A percentile compares a stretch with the other conserved stretches of the same genome.
These are phyloP conservation scores for Dactylellina sp. DNA, from an alignment of 2,329 filamentous ascomycete species.

Conservation along the genomic window DNA sequence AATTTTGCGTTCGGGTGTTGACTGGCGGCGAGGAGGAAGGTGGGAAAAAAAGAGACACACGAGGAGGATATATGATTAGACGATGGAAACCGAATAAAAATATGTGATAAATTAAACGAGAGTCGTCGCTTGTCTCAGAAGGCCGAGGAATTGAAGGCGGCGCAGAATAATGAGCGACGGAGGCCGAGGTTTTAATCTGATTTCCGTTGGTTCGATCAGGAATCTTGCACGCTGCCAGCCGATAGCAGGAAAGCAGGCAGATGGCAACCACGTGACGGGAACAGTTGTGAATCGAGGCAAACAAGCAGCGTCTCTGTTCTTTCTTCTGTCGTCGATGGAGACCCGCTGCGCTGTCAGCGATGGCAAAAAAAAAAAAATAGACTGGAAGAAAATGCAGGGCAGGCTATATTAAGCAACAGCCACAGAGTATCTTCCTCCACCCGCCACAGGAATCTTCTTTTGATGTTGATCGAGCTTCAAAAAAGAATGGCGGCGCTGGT, in stretches of 20 bases:
- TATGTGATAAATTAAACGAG: no score
- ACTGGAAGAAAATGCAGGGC: neutral
- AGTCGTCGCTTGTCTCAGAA: no score
- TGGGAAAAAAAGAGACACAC: neutral
- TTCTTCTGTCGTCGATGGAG: neutral
- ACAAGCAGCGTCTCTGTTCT: neutral
- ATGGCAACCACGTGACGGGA: neutral
- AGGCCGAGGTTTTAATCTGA: no score
- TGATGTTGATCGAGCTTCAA: constrained; percentile 4
- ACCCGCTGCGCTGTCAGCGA: constrained; percentile 2
- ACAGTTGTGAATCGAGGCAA: neutral
- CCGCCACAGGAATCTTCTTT: constrained; percentile 9
- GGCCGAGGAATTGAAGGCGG: no score
- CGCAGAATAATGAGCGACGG: neutral
- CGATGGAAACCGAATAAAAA: no score
- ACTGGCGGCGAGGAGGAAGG: neutral
- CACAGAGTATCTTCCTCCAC: neutral
- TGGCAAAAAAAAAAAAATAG: neutral
- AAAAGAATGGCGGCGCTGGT: neutral
- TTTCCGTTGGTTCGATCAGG: no score
- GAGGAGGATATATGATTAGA: neutral
- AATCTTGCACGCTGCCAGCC: no score
- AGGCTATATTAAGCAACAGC: constrained; percentile 20
- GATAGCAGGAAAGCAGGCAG: neutral
- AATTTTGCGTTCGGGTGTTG: neutral